Base-by-base conservation (phyloP, 176 grass and related monocot genomes). In the Phoenix dactylifera region DNA sequence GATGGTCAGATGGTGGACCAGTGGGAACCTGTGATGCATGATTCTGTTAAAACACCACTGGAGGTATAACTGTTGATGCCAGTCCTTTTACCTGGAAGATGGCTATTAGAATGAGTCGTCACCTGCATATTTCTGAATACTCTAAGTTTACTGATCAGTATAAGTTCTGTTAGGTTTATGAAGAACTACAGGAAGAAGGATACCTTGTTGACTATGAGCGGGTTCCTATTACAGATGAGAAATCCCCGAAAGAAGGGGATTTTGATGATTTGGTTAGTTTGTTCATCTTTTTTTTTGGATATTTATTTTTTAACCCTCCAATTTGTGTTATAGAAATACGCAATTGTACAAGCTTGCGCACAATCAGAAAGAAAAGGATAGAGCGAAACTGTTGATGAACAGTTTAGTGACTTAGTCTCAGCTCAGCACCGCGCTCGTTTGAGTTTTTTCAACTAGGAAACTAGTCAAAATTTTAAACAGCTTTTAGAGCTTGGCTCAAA, bases 1-100 rank as follows among this genome's bases (percentile, higher is more conserved):
- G 86, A 85, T 83, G 93, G 93, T 73, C 87, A 97, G 73, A 97
- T 97, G 93, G 87, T 97, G 51, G 93, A 97, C 60, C 87, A 97
- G 24, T 97, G 93, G 93, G 93, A 97, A 65, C 69, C 76, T 35
- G 76, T 92, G 23, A 59, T 70, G 24, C 74, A 48, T 26, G 80
- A 97, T 72, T 91, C 93, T 73, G 70, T 92, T 69, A 97, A 92
- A 64, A 91, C 93, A 51, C 93, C 87, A 53, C 70, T 97, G 75
- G 93, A 97, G 93, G 93, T 97, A 80, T 12, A 44, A 44, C 35
- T 14, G 35, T 44, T 14, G 9, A 44, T 44, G 35, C 35, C 35
- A 44, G 35, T 44, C 9, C 32, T 35, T 35, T 44, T 44, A 2
- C 2, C 9, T 44, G 7, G 35, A 44, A 9, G 32, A 35, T 35